Evolutionary conservation across 495 filamentous ascomycete genomes (phyloP).

Genomic region (Saxophila tyrrhenica): DNA sequence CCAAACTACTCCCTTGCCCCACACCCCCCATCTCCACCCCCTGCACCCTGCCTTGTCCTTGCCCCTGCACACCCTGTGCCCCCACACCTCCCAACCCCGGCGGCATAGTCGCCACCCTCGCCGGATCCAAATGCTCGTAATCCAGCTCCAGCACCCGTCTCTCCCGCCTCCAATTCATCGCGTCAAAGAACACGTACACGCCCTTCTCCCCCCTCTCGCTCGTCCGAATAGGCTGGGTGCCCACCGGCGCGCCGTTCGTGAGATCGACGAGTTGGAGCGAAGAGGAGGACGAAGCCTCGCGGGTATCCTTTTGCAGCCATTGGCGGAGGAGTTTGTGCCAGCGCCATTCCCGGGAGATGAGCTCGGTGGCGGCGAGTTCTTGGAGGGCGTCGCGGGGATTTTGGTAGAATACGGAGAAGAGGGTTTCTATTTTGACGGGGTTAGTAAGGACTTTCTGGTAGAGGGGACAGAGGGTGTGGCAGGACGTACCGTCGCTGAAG

Average conservation of each 20-base stretch:
- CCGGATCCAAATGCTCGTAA: slow-evolving; percentile 62
- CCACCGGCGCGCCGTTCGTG: slow-evolving; percentile 26
- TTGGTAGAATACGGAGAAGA: slow-evolving; percentile 93
- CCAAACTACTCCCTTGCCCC: background rate
- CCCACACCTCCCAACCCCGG: too few relatives aligned
- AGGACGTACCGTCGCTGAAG: slow-evolving; percentile 51
- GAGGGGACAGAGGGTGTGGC: background rate
- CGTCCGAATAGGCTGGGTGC: slow-evolving; percentile 54
- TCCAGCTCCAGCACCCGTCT: slow-evolving; percentile 67
- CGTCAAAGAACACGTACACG: slow-evolving; percentile 82
- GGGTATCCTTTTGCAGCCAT: slow-evolving; percentile 82
- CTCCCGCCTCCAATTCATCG: slow-evolving; percentile 70
- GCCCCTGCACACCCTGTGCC: background rate
- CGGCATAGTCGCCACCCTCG: background rate
- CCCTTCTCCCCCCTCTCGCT: slow-evolving; percentile 62
- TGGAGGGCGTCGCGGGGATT: slow-evolving; percentile 75
- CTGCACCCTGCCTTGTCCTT: background rate
- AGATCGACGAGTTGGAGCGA: slow-evolving; percentile 15
- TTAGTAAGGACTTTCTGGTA: background rate
- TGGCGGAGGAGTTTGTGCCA: slow-evolving; percentile 82
- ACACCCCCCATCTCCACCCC: background rate
- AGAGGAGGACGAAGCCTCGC: background rate
- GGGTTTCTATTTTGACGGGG: slow-evolving; percentile 44
- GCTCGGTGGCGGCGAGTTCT: slow-evolving; percentile 68
- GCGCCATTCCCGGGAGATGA: slow-evolving; percentile 76